Evolutionary conservation across 2,329 filamentous ascomycete genomes (phyloP), one percentile per base, ranked within the genome.

Genomic region (Cylindrodendrum hubeiense): DNA sequence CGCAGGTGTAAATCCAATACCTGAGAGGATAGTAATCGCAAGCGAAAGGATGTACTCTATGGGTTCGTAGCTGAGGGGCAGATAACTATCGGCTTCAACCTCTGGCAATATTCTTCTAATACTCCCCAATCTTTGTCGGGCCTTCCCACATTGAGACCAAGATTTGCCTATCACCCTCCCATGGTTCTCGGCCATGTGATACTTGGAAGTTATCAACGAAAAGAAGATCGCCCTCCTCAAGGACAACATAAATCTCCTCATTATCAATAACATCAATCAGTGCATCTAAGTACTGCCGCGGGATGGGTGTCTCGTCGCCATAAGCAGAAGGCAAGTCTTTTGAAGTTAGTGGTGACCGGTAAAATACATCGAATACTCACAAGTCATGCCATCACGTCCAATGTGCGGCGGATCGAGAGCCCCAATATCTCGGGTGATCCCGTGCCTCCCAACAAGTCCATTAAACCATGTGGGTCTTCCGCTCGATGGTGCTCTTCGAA

Each of bases 141-240:
- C 63, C 59, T 37, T 62, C 63, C 63, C 58, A 63, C 63, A 66
- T 63, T 63, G 1, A 63, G 7, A 66, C 63, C 21, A 66, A 24
- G 26, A 65, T 51, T 4, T 62, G 47, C 21, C 63, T 57, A 33
- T 65, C 58, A 15, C 63, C 63, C 47, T 65, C 58, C 63, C 63
- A 65, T 1, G 59, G 63, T 44, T 66, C 52, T 4, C 63, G n/a
- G 0, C 63, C 63, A 17, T 66, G 53, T 9, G 63, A 66, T 24
- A 66, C 63, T 46, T 63, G 63, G 24, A 49, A 66, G 43, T 66
- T 66, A 41, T 66, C 63, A 3, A 63, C 47, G 8, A 66, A 50
- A 4, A 63, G 26, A 4, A 66, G 7, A 9, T 66, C 63, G 9
- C 49, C 58, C 19, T 60, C 58, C 10, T 60, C 49, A 34, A 60